phyloP scores from a whole-genome alignment of 352 stramenopile genomes.

The Pythium plurisporium region DNA sequence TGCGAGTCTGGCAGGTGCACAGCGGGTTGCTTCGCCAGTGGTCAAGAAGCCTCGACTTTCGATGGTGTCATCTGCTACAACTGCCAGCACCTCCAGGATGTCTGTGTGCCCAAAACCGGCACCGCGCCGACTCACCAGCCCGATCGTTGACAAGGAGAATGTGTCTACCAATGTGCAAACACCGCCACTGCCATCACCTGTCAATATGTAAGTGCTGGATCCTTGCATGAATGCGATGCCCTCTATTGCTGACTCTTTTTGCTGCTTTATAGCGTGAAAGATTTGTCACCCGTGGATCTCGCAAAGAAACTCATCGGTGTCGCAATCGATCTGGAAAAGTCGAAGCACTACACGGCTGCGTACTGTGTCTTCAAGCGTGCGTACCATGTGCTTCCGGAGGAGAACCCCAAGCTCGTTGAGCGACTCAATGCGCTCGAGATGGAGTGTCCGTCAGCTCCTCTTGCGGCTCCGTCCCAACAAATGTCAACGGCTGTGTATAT shows the following conservation, averaged over 20 bases:
- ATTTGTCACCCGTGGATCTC: constrained; percentile 30
- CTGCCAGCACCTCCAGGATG: neutral
- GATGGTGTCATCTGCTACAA: neutral
- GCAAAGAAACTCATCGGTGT: constrained; percentile 58
- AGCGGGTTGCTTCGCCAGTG: neutral
- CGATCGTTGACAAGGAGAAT: constrained; percentile 19
- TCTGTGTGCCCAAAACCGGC: constrained; percentile 7
- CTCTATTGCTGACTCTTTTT: too few relatives aligned
- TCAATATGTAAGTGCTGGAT: constrained; percentile 3
- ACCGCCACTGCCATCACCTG: neutral
- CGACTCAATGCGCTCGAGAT: constrained; percentile 33
- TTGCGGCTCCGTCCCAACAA: constrained; percentile 33
- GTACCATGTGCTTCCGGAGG: constrained; percentile 38
- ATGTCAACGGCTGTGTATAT: constrained; percentile 31
- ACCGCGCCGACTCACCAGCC: neutral
- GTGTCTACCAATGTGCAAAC: neutral
- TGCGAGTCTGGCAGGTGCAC: neutral
- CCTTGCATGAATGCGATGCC: too few relatives aligned
- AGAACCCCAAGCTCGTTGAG: constrained; percentile 43
- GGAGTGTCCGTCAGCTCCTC: constrained; percentile 19
- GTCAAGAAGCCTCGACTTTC: constrained; percentile 19
- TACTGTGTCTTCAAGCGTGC: constrained; percentile 55
- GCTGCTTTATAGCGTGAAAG: constrained; percentile 9
- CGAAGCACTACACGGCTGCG: constrained; percentile 28
- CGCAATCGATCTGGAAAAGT: constrained; percentile 49